phyloP scores from a whole-genome alignment of 768 basidiomycete species.

The Gautieria morchelliformis region DNA sequence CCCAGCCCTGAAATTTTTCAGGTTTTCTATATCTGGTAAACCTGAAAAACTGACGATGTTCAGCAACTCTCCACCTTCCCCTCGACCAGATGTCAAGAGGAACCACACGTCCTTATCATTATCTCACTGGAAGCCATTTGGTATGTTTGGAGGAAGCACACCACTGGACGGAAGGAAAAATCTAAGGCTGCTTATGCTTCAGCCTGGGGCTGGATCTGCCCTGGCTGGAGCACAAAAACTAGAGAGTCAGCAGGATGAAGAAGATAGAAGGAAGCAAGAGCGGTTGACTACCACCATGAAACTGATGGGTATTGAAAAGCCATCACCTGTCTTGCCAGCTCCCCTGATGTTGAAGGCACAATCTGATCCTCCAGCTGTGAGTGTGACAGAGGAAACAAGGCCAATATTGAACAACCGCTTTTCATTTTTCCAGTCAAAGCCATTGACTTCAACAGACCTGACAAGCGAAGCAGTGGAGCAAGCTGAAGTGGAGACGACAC shows the following conservation, averaged over 20 bases:
- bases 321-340: constrained; percentile 36
- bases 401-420: constrained; percentile 32
- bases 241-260: constrained; percentile 86
- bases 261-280: constrained; percentile 80
- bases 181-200: constrained; percentile 65
- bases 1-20: neutral
- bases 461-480: constrained; percentile 72
- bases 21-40: constrained; percentile 1
- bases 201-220: constrained; percentile 47
- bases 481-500: constrained; percentile 64
- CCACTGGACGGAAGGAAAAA: constrained; percentile 40
- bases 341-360: constrained; percentile 31
- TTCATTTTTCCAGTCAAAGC: constrained; percentile 59
- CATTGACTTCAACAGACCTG: constrained; percentile 43
- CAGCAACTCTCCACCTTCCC: no score
- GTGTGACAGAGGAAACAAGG: constrained; percentile 15
- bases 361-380: constrained; percentile 23
- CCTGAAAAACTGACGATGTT: no score
- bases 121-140: constrained; percentile 78
- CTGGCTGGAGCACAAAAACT: constrained; percentile 60
- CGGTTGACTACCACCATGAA: no score
- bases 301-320: constrained; percentile 85
- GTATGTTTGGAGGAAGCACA: no score
- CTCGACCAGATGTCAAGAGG: constrained; percentile 27
- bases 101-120: constrained; percentile 66